phyloP scores from a whole-genome alignment of 2,329 filamentous ascomycete genomes.

The Metarhizium brunneum region DNA sequence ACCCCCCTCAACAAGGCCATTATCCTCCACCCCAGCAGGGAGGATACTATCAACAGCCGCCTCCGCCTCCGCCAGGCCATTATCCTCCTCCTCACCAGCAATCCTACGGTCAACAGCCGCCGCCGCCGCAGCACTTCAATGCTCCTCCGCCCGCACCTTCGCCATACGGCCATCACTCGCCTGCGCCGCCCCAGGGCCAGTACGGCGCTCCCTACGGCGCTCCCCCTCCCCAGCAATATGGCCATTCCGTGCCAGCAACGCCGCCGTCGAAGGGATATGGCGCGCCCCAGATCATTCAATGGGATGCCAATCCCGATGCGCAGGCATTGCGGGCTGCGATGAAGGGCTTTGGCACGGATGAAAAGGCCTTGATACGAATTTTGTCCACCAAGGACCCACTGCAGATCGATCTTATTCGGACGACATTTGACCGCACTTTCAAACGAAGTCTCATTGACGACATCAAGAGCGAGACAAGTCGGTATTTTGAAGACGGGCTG shows the following conservation, averaged over 20 bases:
- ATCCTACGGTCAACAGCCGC: constrained; percentile 11
- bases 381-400: constrained; percentile 68
- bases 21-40: constrained; percentile 24
- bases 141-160: constrained; percentile 19
- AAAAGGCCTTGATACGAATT: constrained; percentile 62
- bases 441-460: constrained; percentile 64
- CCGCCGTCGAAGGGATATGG: constrained; percentile 68
- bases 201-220: constrained; percentile 24
- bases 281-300: constrained; percentile 57
- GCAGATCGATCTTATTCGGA: constrained; percentile 60
- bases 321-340: constrained; percentile 70
- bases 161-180: constrained; percentile 10
- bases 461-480: constrained; percentile 66
- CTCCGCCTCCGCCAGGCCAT: constrained; percentile 12
- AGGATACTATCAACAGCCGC: constrained; percentile 19
- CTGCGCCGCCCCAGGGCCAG: constrained; percentile 13
- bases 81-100: constrained; percentile 11
- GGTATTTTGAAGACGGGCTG: constrained; percentile 66
- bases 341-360: constrained; percentile 90
- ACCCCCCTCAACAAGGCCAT: constrained; percentile 19
- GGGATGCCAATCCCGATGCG: constrained; percentile 60
- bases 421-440: constrained; percentile 56
- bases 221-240: constrained; percentile 27
- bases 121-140: constrained; percentile 17
- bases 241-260: constrained; percentile 39